phyloP scores from a whole-genome alignment of 2,329 filamentous ascomycete genomes.

The Cladophialophora carrionii region DNA sequence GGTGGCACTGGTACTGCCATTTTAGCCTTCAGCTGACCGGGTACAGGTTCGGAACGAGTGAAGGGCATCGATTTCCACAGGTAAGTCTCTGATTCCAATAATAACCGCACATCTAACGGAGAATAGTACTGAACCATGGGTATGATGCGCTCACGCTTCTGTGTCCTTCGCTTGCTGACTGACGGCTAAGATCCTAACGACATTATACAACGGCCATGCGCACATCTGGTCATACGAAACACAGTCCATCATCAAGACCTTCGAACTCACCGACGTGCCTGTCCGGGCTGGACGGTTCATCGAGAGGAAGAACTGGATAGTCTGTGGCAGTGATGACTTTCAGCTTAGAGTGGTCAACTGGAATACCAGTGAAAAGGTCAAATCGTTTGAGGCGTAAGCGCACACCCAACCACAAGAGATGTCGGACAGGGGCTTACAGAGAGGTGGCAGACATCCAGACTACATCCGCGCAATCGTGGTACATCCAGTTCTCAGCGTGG shows the following conservation, averaged over 20 bases:
- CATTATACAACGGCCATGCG: conserved; percentile 95
- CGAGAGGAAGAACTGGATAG: conserved; percentile 98
- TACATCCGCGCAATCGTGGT: conserved; percentile 97
- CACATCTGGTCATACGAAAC: conserved; percentile 99
- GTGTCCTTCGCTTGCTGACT: conserved; percentile 39
- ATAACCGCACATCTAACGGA: conserved; percentile 20
- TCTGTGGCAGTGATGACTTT: conserved; percentile 93
- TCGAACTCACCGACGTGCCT: conserved; percentile 97
- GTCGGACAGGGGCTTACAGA: conserved; percentile 4
- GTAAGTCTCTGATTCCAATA: conserved; percentile 12
- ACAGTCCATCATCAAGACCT: conserved; percentile 96
- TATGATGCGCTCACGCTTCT: conserved; percentile 47
- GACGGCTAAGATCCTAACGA: conserved; percentile 70
- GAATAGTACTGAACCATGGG: conserved; percentile 79
- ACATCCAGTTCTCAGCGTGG: conserved; percentile 92
- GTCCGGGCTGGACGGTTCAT: conserved; percentile 96
- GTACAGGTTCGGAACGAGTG: conserved; percentile 90
- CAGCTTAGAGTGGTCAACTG: conserved; percentile 93
- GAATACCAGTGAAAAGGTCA: conserved; percentile 90
- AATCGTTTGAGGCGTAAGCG: conserved; percentile 39
- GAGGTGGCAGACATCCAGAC: conserved; percentile 70
- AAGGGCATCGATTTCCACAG: conserved; percentile 98
- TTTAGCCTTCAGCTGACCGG: conserved; percentile 65
- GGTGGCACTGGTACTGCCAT: neutral
- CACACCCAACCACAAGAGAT: neutral